These are phyloP conservation scores for Suillus subluteus DNA, from an alignment of 768 basidiomycete genomes.

Conservation along the genomic window DNA sequence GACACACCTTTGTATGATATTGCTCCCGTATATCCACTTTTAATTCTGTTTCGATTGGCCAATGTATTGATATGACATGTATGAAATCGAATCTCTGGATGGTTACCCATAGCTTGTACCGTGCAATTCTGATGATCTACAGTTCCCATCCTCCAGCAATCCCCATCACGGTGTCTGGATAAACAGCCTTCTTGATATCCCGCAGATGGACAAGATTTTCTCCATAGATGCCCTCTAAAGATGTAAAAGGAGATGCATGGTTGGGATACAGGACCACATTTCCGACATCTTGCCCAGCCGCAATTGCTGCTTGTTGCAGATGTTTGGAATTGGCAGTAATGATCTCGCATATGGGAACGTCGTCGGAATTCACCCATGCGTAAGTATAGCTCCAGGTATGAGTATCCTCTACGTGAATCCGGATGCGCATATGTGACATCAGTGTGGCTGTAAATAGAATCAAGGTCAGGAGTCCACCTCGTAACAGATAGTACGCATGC, in stretches of 20 bases:
- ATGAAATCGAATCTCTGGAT: not conserved
- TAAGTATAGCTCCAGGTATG: constrained; percentile 51
- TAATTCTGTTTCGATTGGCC: not conserved
- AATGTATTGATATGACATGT: not conserved
- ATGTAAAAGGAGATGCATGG: constrained; percentile 58
- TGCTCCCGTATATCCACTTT: not conserved
- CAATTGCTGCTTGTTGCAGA: constrained; percentile 44
- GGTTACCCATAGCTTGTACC: not conserved
- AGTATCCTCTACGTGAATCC: constrained; percentile 41
- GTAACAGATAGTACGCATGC: constrained; percentile 36
- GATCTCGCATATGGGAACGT: constrained; percentile 45
- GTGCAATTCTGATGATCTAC: not conserved
- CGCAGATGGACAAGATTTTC: constrained; percentile 45
- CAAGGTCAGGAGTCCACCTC: constrained; percentile 55
- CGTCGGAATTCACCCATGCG: constrained; percentile 46
- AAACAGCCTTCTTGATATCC: constrained; percentile 50
- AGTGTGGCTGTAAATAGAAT: constrained; percentile 42
- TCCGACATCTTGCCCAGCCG: constrained; percentile 39
- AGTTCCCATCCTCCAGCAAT: constrained; percentile 71
- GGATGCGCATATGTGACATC: constrained; percentile 50
- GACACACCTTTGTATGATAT: not conserved
- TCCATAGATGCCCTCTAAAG: constrained; percentile 55
- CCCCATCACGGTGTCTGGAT: constrained; percentile 65
- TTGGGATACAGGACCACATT: constrained; percentile 58
- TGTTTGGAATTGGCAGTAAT: constrained; percentile 41